Evolutionary conservation across 768 basidiomycete genomes (phyloP).

Genomic region (Amanita subjunquillea): DNA sequence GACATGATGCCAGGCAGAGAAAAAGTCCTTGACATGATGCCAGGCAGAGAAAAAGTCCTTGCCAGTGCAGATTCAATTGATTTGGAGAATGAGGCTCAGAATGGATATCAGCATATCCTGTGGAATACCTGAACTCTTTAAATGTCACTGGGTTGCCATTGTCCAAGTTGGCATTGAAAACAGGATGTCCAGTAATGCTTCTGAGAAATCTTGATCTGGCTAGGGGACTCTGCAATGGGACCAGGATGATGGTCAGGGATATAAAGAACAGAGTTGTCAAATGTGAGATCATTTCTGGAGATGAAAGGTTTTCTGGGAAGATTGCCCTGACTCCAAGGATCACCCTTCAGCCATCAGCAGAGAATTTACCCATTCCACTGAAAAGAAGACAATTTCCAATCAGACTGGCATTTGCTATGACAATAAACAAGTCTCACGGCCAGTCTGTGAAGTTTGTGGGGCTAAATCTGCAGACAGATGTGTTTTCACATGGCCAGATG

Average conservation of each 20-base stretch:
- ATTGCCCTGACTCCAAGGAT: constrained; percentile 29
- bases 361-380: constrained; percentile 20
- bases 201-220: constrained; percentile 29
- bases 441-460: constrained; percentile 24
- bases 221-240: constrained; percentile 23
- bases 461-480: background rate
- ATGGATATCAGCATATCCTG: constrained; percentile 16
- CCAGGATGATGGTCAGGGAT: constrained; percentile 18
- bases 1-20: constrained; percentile 1
- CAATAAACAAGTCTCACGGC: constrained; percentile 40
- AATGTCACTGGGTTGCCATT: constrained; percentile 28
- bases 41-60: constrained; percentile 9
- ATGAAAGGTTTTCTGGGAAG: constrained; percentile 19
- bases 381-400: constrained; percentile 30
- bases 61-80: constrained; percentile 20
- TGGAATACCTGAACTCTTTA: constrained; percentile 30
- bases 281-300: constrained; percentile 11
- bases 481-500: constrained; percentile 25
- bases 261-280: constrained; percentile 23
- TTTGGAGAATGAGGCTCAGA: constrained; percentile 9
- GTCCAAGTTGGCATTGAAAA: constrained; percentile 20
- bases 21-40: too few relatives aligned
- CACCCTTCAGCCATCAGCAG: constrained; percentile 17
- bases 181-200: constrained; percentile 28
- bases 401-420: constrained; percentile 32